Conservation (phyloP, 139 green algal species). For the Chlamydomonas incerta region DNA sequence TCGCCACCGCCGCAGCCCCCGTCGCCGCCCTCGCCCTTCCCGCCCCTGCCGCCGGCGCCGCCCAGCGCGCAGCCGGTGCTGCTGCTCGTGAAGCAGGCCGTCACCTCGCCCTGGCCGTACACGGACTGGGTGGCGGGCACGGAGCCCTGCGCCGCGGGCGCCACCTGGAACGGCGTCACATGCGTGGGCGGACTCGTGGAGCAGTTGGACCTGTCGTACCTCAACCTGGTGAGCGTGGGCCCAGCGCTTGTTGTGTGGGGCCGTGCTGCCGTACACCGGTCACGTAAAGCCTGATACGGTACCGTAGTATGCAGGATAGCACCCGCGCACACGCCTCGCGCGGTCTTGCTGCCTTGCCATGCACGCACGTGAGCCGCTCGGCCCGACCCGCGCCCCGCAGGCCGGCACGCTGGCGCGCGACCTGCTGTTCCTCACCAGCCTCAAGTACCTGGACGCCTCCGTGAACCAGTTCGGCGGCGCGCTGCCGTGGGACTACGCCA, state of each 20-base stretch:
- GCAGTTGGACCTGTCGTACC: neutral
- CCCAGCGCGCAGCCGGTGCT: neutral
- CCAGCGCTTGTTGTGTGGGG: no score
- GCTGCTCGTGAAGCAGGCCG: neutral
- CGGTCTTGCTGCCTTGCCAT: no score
- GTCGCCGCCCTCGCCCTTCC: neutral
- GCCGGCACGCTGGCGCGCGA: slow-evolving; percentile 22
- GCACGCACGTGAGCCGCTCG: no score
- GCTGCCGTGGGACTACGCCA: neutral
- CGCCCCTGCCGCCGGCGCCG: neutral
- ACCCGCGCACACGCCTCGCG: no score
- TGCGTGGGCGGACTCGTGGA: neutral
- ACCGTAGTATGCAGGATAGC: no score
- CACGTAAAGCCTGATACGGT: no score
- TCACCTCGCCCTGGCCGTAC: neutral
- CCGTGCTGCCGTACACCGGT: no score
- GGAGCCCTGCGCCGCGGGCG: neutral
- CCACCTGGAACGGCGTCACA: neutral
- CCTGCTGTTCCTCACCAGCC: slow-evolving; percentile 12
- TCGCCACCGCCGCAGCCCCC: neutral
- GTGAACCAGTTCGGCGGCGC: slow-evolving; percentile 10
- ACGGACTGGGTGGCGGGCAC: neutral
- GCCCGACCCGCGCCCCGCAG: neutral
- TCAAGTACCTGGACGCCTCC: slow-evolving; percentile 30
- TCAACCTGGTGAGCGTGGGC: neutral